A percentile compares a stretch with the other conserved stretches of the same genome.
phyloP scores from a whole-genome alignment of 495 filamentous ascomycete species.

The Pseudotulostoma volvatum region DNA sequence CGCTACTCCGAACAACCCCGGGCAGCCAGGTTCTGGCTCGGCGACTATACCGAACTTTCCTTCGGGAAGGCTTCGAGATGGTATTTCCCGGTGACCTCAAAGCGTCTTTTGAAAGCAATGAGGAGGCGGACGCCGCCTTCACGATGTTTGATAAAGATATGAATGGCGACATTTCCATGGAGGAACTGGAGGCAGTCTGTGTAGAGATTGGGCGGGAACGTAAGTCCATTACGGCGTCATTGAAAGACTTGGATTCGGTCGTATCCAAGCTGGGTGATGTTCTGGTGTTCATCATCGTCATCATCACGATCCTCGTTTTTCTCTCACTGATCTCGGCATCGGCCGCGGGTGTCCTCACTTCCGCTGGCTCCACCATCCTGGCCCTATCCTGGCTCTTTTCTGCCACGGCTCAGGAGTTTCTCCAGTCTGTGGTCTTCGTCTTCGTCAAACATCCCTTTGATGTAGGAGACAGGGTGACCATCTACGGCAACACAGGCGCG shows the following conservation, averaged over 20 bases:
- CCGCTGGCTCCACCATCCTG: conserved; percentile 68
- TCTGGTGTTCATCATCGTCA: conserved; percentile 66
- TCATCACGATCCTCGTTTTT: conserved; percentile 71
- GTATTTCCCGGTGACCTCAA: conserved; percentile 62
- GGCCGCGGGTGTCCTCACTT: conserved; percentile 70
- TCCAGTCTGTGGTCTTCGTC: conserved; percentile 84
- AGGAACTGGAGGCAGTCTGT: conserved; percentile 83
- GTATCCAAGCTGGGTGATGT: conserved; percentile 82
- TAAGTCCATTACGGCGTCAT: conserved; percentile 82
- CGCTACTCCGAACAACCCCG: conserved; percentile 51
- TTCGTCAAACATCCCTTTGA: conserved; percentile 98
- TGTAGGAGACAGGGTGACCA: conserved; percentile 81
- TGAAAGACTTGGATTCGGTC: conserved; percentile 92
- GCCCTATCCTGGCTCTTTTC: conserved; percentile 87
- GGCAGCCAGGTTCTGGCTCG: conserved; percentile 80
- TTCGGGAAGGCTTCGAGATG: conserved; percentile 53
- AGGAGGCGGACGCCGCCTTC: conserved; percentile 86
- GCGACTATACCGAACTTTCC: conserved; percentile 83
- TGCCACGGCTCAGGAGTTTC: conserved; percentile 83
- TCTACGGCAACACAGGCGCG: conserved; percentile 80
- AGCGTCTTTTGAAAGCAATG: conserved; percentile 63
- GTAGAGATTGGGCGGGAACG: conserved; percentile 90
- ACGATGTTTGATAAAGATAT: conserved; percentile 90
- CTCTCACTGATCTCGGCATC: conserved; percentile 79
- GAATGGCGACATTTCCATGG: conserved; percentile 94